These are phyloP conservation scores for Osmanthus fragrans DNA, from an alignment of 257 asterid species.

Conservation along the genomic window DNA sequence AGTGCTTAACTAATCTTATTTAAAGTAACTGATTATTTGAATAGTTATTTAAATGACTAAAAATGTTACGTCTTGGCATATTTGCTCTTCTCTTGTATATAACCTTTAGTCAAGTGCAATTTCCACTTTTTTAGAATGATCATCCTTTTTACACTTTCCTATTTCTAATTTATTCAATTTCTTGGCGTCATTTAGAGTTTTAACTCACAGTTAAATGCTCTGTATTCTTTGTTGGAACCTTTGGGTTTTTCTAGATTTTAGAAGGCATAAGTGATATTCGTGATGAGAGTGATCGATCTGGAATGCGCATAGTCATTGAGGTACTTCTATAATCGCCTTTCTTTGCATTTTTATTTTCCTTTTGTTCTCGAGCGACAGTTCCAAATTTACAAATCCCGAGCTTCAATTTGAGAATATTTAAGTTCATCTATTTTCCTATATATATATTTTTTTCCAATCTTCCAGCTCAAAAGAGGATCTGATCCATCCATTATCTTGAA, in stretches of 20 bases:
- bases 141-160: constrained; percentile 3
- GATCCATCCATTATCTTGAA: constrained; percentile 85
- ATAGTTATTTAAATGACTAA: neutral
- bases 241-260: constrained; percentile 52
- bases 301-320: constrained; percentile 98
- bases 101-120: neutral
- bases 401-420: constrained; percentile 15
- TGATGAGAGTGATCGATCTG: constrained; percentile 98
- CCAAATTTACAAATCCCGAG: neutral
- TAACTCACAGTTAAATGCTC: constrained; percentile 9
- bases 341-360: constrained; percentile 15
- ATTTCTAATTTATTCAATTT: constrained; percentile 1
- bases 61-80: neutral
- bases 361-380: constrained; percentile 6
- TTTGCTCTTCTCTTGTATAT: neutral
- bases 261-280: constrained; percentile 99
- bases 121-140: constrained; percentile 10
- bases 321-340: constrained; percentile 40
- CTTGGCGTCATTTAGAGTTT: constrained; percentile 10
- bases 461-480: constrained; percentile 90
- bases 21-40: neutral
- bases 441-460: constrained; percentile 21
- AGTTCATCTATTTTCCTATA: constrained; percentile 17
- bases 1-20: neutral
- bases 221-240: constrained; percentile 8